These are phyloP conservation scores for Handroanthus guayacan DNA, from an alignment of 257 asterid species.

Conservation along the genomic window DNA sequence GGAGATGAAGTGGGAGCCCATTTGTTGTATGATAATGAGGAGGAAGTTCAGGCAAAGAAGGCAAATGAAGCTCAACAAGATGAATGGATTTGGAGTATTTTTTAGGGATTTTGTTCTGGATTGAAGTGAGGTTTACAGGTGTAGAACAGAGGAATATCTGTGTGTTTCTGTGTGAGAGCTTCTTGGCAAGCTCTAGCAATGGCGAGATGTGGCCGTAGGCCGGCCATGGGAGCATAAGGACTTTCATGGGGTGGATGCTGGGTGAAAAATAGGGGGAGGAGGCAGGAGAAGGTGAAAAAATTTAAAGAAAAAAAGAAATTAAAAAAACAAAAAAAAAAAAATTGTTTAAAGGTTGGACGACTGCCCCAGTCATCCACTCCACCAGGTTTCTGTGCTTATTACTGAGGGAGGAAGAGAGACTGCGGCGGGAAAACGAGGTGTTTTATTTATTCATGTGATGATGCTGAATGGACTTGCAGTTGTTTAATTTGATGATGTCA, in stretches of 20 bases:
- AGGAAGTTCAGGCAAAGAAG: conserved; percentile 48
- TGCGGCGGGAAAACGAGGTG: too few relatives aligned
- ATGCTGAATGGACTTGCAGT: too few relatives aligned
- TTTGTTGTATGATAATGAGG: conserved; percentile 58
- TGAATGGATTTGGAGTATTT: conserved; percentile 36
- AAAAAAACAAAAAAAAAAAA: too few relatives aligned
- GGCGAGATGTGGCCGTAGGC: not conserved
- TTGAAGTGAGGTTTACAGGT: conserved; percentile 49
- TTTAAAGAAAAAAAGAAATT: too few relatives aligned
- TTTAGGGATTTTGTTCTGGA: conserved; percentile 40
- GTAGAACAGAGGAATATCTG: conserved; percentile 48
- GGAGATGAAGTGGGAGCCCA: conserved; percentile 56
- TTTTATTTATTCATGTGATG: too few relatives aligned
- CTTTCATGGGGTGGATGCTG: not conserved
- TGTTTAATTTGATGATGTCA: too few relatives aligned
- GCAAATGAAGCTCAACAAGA: conserved; percentile 51
- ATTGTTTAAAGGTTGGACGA: too few relatives aligned
- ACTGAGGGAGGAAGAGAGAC: too few relatives aligned
- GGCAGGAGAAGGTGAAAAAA: too few relatives aligned
- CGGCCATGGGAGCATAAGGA: not conserved
- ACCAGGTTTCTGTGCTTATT: not conserved
- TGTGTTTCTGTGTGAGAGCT: conserved; percentile 44
- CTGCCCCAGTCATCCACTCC: too few relatives aligned
- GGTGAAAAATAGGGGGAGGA: too few relatives aligned
- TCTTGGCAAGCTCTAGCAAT: conserved; percentile 40